These are phyloP conservation scores for Yarrowia galli DNA, from an alignment of 1,139 yeast species.

Conservation along the genomic window DNA sequence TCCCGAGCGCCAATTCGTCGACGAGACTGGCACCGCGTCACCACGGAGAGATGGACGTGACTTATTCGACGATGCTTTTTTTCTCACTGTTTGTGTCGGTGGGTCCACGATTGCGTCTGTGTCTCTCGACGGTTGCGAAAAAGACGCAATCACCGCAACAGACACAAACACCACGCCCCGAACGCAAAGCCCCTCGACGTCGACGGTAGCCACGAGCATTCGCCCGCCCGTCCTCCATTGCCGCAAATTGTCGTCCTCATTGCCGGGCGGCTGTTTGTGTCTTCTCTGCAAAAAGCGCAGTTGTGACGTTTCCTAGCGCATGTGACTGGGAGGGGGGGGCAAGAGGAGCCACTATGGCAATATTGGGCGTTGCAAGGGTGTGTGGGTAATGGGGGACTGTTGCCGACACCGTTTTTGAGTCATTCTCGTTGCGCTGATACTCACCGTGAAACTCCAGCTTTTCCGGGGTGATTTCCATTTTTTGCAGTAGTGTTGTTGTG, in stretches of 20 bases:
- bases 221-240: background rate
- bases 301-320: slow-evolving; percentile 9
- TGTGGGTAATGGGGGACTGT: background rate
- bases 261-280: background rate
- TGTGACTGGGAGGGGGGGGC: slow-evolving; percentile 7
- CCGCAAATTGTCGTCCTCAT: background rate
- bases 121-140: slow-evolving; percentile 22
- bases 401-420: no score
- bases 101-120: background rate
- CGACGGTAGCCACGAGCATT: no score
- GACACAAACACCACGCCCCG: background rate
- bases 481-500: slow-evolving; percentile 41
- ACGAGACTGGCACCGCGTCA: background rate
- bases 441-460: slow-evolving; percentile 76
- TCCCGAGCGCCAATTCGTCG: background rate
- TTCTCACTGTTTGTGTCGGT: background rate
- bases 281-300: background rate
- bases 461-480: slow-evolving; percentile 68
- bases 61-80: background rate
- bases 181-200: no score
- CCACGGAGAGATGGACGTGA: background rate
- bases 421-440: slow-evolving; percentile 49
- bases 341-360: background rate
- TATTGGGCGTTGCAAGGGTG: background rate
- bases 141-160: slow-evolving; percentile 17